These are phyloP conservation scores for Colletotrichum coccodes DNA, from an alignment of 2,329 filamentous ascomycete species.

Conservation along the genomic window DNA sequence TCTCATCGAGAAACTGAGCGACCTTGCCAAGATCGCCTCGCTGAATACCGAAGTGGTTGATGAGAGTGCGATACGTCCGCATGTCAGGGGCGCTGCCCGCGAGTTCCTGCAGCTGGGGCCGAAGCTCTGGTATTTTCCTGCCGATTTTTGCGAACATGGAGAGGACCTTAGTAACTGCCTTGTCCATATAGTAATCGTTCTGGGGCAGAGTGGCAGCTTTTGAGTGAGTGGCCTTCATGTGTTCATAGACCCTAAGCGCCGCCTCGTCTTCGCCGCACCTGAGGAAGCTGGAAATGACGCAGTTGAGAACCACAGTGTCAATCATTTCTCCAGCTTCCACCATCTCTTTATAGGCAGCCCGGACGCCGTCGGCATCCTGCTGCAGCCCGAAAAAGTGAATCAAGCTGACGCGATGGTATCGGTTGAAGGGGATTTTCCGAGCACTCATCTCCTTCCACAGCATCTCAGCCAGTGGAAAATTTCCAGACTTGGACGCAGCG, in stretches of 20 bases:
- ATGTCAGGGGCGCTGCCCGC: conserved; percentile 78
- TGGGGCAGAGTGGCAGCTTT: conserved; percentile 51
- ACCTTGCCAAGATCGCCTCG: conserved; percentile 79
- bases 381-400: conserved; percentile 87
- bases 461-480: conserved; percentile 85
- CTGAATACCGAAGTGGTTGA: conserved; percentile 76
- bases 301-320: conserved; percentile 88
- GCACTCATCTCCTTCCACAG: conserved; percentile 83
- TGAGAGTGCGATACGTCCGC: conserved; percentile 81
- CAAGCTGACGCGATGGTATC: conserved; percentile 83
- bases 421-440: conserved; percentile 75
- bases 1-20: conserved; percentile 79
- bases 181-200: conserved; percentile 57
- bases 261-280: conserved; percentile 79
- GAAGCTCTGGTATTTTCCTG: conserved; percentile 65
- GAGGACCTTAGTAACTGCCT: conserved; percentile 64
- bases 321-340: conserved; percentile 89
- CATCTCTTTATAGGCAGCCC: conserved; percentile 82
- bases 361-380: conserved; percentile 77
- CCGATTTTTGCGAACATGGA: conserved; percentile 67
- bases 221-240: conserved; percentile 77
- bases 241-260: conserved; percentile 82
- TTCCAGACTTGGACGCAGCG: conserved; percentile 84
- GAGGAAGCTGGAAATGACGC: conserved; percentile 83
- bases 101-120: conserved; percentile 64